Evolutionary conservation across 1,139 yeast genomes (phyloP), one percentile per base, ranked within the genome.

Genomic region (Fermentozyma sake): DNA sequence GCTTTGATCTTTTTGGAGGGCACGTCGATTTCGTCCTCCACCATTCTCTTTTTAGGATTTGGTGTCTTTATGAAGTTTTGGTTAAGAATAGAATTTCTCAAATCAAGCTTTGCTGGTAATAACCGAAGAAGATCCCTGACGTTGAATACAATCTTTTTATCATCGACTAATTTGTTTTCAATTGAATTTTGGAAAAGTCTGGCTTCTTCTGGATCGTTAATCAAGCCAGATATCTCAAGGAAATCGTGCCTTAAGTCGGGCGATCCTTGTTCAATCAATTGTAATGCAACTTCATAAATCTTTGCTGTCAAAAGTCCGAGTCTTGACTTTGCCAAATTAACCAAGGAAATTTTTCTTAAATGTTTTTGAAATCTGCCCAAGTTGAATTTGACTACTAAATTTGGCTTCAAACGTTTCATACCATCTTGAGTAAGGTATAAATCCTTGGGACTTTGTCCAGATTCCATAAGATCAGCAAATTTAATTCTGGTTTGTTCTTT

Each of bases 281-380:
- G 47, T 36, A 91, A 65, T 5, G 80, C 76, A 6, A 68, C 56
- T 29, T 69, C 65, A 48, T 82, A 91, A 6, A 93, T 68, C 28
- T 66, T 59, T 0, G 94, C 71, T 0, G 93, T 67, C 3, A 81
- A 55, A 8, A 68, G 55, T 5, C 98, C 98, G 24, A 87, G 58
- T 34, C 89, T 68, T 26, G 81, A 77, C 21, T 68, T 67, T 12
- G 81, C 84, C 28, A 83, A 66, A 22, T 72, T 72, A 1, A 67
- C 73, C 16, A 91, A 64, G 36, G 82, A 82, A 22, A 61, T 56
- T 10, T 82, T 69, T 38, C 96, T 69, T 44, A 79, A 67, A 23
- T 73, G 58, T 42, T 86, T 80, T 33, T 82, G 66, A 46, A 73
- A 86, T 40, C 94, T 64, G 18, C 73, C 70, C 33, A 82, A 65